phyloP scores from a whole-genome alignment of 306 rosid species.

The Crataegus laevigata region DNA sequence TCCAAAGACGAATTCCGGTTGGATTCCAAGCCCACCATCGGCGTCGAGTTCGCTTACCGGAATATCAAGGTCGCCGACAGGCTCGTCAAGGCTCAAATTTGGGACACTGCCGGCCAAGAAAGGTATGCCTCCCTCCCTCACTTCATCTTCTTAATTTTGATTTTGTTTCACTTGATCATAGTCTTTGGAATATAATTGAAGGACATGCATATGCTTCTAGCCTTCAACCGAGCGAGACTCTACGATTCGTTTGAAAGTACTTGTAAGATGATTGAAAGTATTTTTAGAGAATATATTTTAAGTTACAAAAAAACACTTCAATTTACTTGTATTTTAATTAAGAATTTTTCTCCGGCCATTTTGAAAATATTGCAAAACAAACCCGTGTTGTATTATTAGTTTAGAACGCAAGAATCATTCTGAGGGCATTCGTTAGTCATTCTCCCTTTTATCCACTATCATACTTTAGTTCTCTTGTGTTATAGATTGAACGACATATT shows the following conservation, averaged over 20 bases:
- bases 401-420: no score
- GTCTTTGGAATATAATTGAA: not conserved
- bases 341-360: no score
- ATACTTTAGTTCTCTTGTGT: not conserved
- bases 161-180: not conserved
- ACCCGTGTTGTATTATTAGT: no score
- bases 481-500: not conserved
- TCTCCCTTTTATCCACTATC: fast-evolving
- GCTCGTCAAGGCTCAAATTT: slow-evolving; percentile 83
- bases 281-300: no score
- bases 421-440: not conserved
- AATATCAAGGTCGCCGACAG: slow-evolving; percentile 60
- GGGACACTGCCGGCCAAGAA: slow-evolving; percentile 99
- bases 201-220: not conserved
- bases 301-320: no score
- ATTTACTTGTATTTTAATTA: no score
- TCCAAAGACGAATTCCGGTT: slow-evolving; percentile 63
- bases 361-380: no score
- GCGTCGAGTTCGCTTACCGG: slow-evolving; percentile 90
- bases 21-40: slow-evolving; percentile 87
- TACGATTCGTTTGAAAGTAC: no score
- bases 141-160: not conserved
- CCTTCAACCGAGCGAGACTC: no score
- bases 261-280: no score
- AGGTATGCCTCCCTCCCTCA: slow-evolving; percentile 29